phyloP scores from a whole-genome alignment of 495 filamentous ascomycete species.

The Aspergillus mulundensis region DNA sequence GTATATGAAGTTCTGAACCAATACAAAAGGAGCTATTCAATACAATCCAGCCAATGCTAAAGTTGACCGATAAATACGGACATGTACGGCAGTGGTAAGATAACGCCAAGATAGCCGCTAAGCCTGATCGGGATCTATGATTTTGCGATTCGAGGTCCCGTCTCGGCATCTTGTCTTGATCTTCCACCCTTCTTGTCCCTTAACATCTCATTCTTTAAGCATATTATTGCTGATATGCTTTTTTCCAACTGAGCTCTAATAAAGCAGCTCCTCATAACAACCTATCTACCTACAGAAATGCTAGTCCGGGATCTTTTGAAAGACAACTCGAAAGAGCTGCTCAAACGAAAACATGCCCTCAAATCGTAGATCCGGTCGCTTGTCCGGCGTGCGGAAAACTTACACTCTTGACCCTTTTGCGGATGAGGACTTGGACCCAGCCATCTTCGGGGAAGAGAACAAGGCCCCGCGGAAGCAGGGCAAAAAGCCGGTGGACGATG shows the following conservation, averaged over 20 bases:
- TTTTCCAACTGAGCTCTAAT: background rate
- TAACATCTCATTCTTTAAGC: background rate
- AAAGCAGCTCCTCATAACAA: background rate
- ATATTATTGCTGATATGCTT: background rate
- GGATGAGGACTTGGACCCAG: constrained; percentile 27
- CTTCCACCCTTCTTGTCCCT: background rate
- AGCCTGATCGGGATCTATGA: constrained; percentile 1
- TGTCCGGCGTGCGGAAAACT: constrained; percentile 26
- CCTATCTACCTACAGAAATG: background rate
- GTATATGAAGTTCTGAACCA: background rate
- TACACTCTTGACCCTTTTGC: constrained; percentile 38
- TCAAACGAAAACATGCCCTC: constrained; percentile 20
- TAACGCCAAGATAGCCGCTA: constrained; percentile 7
- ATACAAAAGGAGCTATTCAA: background rate
- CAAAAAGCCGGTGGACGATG: constrained; percentile 21
- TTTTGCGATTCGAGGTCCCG: background rate
- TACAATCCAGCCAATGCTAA: background rate
- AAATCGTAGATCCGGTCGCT: constrained; percentile 37
- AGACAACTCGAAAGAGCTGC: background rate
- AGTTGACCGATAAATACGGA: too few species aligned
- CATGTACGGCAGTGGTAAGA: background rate
- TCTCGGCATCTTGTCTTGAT: background rate
- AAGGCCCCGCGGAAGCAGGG: constrained; percentile 13
- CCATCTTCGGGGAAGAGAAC: background rate
- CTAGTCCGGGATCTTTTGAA: background rate